phyloP scores from a whole-genome alignment of 2,329 filamentous ascomycete genomes.

The Dryadomyces quercus-mongolicae region DNA sequence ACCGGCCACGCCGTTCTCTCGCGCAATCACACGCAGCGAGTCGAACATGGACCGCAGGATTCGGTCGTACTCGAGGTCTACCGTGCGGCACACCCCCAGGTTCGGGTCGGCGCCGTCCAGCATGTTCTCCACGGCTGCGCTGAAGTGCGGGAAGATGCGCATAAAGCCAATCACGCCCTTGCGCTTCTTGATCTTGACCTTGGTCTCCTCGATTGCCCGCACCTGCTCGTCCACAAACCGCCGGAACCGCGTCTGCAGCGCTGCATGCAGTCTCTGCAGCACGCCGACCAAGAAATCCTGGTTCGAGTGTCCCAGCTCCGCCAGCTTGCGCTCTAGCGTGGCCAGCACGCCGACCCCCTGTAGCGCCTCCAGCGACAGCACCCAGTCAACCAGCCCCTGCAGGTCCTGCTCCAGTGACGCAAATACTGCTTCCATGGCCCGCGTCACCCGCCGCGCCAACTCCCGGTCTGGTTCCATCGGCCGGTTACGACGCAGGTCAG shows the following conservation, averaged over 20 bases:
- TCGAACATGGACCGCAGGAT: slow-evolving; percentile 96
- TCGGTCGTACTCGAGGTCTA: slow-evolving; percentile 79
- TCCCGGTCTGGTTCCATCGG: slow-evolving; percentile 82
- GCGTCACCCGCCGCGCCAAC: slow-evolving; percentile 72
- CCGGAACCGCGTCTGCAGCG: slow-evolving; percentile 63
- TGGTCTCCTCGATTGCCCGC: slow-evolving; percentile 91
- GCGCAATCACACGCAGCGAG: slow-evolving; percentile 85
- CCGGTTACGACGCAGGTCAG: slow-evolving; percentile 61
- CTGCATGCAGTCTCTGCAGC: slow-evolving; percentile 67
- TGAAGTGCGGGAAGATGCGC: slow-evolving; percentile 81
- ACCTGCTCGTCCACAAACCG: slow-evolving; percentile 93
- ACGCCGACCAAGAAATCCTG: slow-evolving; percentile 78
- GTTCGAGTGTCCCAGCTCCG: slow-evolving; percentile 75
- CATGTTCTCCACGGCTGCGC: slow-evolving; percentile 74
- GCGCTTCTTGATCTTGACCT: slow-evolving; percentile 97
- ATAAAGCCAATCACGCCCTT: slow-evolving; percentile 95
- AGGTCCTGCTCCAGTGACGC: slow-evolving; percentile 69
- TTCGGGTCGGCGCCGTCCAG: slow-evolving; percentile 45
- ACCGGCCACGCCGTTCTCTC: slow-evolving; percentile 38
- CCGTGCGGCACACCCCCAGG: slow-evolving; percentile 57
- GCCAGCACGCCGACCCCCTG: slow-evolving; percentile 84
- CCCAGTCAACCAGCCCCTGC: slow-evolving; percentile 73
- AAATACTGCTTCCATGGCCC: slow-evolving; percentile 82
- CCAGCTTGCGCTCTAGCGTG: slow-evolving; percentile 65
- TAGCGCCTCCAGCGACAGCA: slow-evolving; percentile 66